phyloP scores from a whole-genome alignment of 305 asterid species.

The Fraxinus nigra region DNA sequence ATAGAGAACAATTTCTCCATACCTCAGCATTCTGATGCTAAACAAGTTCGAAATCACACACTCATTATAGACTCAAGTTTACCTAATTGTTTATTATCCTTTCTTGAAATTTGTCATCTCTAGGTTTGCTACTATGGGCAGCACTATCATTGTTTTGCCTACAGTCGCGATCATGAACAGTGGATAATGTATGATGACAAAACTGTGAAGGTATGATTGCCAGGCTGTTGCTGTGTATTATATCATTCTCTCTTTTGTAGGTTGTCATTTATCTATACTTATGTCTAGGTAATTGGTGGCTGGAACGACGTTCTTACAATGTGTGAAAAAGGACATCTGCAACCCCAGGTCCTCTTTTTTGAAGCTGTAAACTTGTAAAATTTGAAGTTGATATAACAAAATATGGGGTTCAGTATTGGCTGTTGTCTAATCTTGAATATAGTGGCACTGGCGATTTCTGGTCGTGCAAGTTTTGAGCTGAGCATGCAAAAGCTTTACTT shows the following conservation, averaged over 20 bases:
- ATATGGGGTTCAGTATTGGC: constrained; percentile 20
- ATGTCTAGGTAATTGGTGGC: constrained; percentile 69
- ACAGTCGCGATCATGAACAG: constrained; percentile 64
- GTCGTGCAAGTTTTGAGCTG: constrained; percentile 20
- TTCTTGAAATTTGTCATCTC: constrained; percentile 3
- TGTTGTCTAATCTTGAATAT: constrained; percentile 15
- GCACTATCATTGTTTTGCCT: constrained; percentile 96
- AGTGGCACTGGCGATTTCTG: constrained; percentile 6
- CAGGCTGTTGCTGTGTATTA: constrained; percentile 1
- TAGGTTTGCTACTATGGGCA: constrained; percentile 92
- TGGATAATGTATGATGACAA: constrained; percentile 97
- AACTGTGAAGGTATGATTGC: constrained; percentile 74
- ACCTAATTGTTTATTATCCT: neutral
- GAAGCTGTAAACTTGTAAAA: constrained; percentile 65
- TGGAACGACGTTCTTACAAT: constrained; percentile 79
- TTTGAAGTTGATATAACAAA: constrained; percentile 20
- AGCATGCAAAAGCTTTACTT: constrained; percentile 20
- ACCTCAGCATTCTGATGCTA: neutral
- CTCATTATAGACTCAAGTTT: neutral
- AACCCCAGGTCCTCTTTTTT: constrained; percentile 88
- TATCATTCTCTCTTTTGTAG: neutral
- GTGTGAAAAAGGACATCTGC: constrained; percentile 92
- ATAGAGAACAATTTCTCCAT: neutral
- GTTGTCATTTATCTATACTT: constrained; percentile 7
- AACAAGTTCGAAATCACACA: neutral